Conservation (phyloP, 2,329 filamentous ascomycete species). For the Tolypocladium album region DNA sequence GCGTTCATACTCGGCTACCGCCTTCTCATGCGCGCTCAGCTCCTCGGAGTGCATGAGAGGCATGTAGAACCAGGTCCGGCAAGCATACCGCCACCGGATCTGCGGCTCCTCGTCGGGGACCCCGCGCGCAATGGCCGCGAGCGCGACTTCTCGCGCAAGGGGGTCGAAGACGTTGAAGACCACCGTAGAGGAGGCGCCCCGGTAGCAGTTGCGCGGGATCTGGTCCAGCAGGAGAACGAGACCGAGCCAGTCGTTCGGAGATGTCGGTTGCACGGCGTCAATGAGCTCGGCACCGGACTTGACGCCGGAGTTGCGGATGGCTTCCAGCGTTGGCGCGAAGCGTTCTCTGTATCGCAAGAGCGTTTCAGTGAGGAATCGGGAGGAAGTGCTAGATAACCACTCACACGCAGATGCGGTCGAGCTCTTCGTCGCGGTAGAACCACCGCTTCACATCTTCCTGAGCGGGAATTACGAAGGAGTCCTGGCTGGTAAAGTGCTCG, state of each 20-base stretch:
- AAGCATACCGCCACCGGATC: conserved; percentile 22
- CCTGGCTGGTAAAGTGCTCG: conserved; percentile 17
- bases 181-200: conserved; percentile 29
- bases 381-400: conserved; percentile 1
- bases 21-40: conserved; percentile 29
- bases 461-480: conserved; percentile 15
- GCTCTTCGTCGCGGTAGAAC: conserved; percentile 21
- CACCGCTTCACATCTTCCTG: conserved; percentile 17
- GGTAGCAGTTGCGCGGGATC: conserved; percentile 50
- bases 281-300: conserved; percentile 19
- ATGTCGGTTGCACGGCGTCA: conserved; percentile 11
- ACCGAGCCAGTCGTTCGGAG: conserved; percentile 30
- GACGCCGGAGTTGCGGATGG: conserved; percentile 15
- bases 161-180: conserved; percentile 47
- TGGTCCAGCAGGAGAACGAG: conserved; percentile 52
- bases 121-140: conserved; percentile 20
- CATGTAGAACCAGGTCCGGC: conserved; percentile 47
- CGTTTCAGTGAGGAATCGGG: not conserved
- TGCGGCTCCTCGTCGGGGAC: conserved; percentile 15
- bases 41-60: conserved; percentile 51
- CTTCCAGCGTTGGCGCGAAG: conserved; percentile 21
- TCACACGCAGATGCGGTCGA: conserved; percentile 25
- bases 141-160: conserved; percentile 34
- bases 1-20: conserved; percentile 18
- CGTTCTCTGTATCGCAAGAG: conserved; percentile 10